Evolutionary conservation across 257 asterid species (phyloP).

Genomic region (Solanum sparsipilum): DNA sequence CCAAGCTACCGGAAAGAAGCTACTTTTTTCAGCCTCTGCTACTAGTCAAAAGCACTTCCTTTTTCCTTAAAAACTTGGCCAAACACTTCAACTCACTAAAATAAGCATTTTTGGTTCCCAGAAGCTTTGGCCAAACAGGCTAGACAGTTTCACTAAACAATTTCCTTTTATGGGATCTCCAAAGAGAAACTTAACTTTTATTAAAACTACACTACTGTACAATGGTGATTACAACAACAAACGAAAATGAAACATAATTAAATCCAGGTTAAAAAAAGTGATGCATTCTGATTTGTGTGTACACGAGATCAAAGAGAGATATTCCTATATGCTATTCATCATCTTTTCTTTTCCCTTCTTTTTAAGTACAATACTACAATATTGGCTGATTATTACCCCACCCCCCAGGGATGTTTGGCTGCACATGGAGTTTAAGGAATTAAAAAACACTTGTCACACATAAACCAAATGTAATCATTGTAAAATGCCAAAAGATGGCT

Average conservation of each 20-base stretch:
- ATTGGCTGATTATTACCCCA: neutral
- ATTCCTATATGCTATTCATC: neutral
- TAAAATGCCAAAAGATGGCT: neutral
- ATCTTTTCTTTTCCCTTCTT: neutral
- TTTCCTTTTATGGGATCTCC: neutral
- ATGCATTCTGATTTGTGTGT: neutral
- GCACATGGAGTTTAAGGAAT: neutral
- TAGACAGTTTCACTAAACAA: neutral
- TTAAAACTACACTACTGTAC: neutral
- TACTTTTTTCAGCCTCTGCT: neutral
- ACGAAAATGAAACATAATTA: neutral
- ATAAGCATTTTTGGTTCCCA: neutral
- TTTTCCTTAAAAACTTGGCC: neutral
- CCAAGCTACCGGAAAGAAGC: neutral
- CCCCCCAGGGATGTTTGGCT: neutral
- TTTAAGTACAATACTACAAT: neutral
- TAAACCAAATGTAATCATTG: neutral
- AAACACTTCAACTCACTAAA: neutral
- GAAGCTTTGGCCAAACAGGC: neutral
- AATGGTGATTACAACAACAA: neutral
- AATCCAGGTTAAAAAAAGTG: neutral
- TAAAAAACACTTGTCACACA: neutral
- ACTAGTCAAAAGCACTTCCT: neutral
- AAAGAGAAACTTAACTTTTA: neutral
- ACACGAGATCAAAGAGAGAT: neutral